Evolutionary conservation across 2,329 filamentous ascomycete species (phyloP).

Genomic region (Aspergillus sp.): DNA sequence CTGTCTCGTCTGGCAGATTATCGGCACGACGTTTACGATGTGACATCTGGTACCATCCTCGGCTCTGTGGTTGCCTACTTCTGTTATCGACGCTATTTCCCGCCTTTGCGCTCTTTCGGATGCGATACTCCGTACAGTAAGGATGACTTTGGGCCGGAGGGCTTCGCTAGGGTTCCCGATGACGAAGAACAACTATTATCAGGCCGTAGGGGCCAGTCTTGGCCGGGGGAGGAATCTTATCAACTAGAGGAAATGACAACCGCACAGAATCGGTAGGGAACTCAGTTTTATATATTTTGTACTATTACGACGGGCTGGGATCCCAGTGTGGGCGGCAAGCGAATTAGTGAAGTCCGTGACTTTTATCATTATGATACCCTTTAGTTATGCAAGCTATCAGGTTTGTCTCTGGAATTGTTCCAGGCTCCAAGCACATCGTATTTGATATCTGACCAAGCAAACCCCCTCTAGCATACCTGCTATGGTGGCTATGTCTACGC

Average conservation of each 20-base stretch:
- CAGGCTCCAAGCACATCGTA: too few species aligned
- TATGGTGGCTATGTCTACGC: not conserved
- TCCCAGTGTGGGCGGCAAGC: not conserved
- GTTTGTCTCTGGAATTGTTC: not conserved
- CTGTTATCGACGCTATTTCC: conserved; percentile 62
- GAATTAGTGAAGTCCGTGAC: not conserved
- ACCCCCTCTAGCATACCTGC: not conserved
- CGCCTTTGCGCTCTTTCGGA: conserved; percentile 48
- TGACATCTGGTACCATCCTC: conserved; percentile 55
- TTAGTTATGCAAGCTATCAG: not conserved
- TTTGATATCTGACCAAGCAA: too few species aligned
- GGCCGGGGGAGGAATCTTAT: conserved; percentile 23
- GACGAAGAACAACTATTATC: conserved; percentile 35
- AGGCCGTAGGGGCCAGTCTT: conserved; percentile 15
- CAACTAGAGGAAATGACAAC: conserved; percentile 23
- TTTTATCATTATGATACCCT: conserved; percentile 16
- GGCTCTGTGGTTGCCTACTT: conserved; percentile 57
- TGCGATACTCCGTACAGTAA: conserved; percentile 54
- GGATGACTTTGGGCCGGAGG: conserved; percentile 23
- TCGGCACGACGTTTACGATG: conserved; percentile 64
- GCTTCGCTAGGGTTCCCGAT: conserved; percentile 29
- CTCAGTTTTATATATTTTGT: not conserved
- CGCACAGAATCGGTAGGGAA: conserved; percentile 7
- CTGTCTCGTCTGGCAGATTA: conserved; percentile 64
- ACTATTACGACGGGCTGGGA: not conserved